phyloP scores from a whole-genome alignment of 1,284 basidiomycete genomes.

The Mycosarcoma mackinlayi region DNA sequence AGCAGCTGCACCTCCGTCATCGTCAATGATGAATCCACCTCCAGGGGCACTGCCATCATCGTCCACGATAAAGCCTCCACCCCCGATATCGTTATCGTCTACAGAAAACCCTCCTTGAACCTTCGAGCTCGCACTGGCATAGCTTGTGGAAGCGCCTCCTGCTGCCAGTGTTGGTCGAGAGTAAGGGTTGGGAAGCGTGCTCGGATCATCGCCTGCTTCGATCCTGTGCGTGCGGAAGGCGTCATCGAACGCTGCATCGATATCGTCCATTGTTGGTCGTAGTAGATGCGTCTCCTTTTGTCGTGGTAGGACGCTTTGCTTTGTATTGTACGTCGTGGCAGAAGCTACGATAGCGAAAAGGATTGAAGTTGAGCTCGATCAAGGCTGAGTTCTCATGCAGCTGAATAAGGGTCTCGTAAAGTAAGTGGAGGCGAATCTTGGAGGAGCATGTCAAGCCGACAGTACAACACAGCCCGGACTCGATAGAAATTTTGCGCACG shows the following conservation, averaged over 20 bases:
- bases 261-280: slow-evolving; percentile 15
- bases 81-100: slow-evolving; percentile 20
- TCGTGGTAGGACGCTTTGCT: too few relatives aligned
- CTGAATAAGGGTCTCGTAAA: background rate
- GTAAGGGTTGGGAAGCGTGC: slow-evolving; percentile 47
- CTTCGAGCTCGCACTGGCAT: background rate
- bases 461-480: background rate
- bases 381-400: slow-evolving; percentile 34
- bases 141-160: background rate
- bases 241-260: slow-evolving; percentile 52
- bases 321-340: too few relatives aligned
- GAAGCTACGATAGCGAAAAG: too few relatives aligned
- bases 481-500: slow-evolving; percentile 14
- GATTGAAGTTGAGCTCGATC: background rate
- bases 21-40: slow-evolving; percentile 30
- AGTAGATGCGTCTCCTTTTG: too few relatives aligned
- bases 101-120: slow-evolving; percentile 32
- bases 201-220: slow-evolving; percentile 44
- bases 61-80: slow-evolving; percentile 39
- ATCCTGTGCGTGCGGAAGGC: slow-evolving; percentile 45
- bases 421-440: slow-evolving; percentile 22
- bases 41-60: slow-evolving; percentile 14
- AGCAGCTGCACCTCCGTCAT: slow-evolving; percentile 1
- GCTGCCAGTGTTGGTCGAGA: slow-evolving; percentile 9
- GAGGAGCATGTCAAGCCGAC: background rate